These are phyloP conservation scores for Teunomyces stri DNA, from an alignment of 805 yeast species.

Conservation along the genomic window DNA sequence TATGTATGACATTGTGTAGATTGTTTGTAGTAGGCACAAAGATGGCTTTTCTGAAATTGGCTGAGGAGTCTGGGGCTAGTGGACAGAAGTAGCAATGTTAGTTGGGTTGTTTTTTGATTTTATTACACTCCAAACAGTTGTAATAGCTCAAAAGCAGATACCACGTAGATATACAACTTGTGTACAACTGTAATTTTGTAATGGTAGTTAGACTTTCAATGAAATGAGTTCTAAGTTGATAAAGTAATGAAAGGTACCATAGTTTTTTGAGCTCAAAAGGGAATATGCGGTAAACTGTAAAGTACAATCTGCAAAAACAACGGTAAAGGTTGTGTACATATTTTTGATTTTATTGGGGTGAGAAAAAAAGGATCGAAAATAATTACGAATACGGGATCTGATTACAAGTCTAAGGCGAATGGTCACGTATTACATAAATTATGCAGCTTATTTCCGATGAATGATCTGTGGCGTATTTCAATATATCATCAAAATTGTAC, in stretches of 20 bases:
- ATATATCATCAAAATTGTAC: too few relatives aligned
- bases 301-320: too few relatives aligned
- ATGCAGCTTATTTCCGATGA: neutral
- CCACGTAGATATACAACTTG: neutral
- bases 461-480: neutral
- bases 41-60: neutral
- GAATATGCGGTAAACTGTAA: neutral
- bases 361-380: neutral
- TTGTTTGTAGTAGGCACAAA: neutral
- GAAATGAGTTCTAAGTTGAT: neutral
- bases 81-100: neutral
- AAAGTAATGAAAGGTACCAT: neutral
- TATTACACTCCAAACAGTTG: neutral
- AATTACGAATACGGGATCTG: neutral
- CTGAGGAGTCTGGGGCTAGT: neutral
- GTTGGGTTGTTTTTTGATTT: neutral
- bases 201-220: neutral
- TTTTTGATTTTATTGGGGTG: neutral
- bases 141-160: neutral
- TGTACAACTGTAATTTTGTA: neutral
- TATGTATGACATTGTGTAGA: constrained; percentile 12
- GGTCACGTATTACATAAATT: neutral
- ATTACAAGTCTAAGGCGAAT: neutral
- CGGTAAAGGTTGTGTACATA: too few relatives aligned
- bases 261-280: neutral